Percentiles rank a stretch among this genome's conserved stretches.
Evolutionary conservation across 352 stramenopile species (phyloP).

Genomic region (Globisporangium iwayamae): DNA sequence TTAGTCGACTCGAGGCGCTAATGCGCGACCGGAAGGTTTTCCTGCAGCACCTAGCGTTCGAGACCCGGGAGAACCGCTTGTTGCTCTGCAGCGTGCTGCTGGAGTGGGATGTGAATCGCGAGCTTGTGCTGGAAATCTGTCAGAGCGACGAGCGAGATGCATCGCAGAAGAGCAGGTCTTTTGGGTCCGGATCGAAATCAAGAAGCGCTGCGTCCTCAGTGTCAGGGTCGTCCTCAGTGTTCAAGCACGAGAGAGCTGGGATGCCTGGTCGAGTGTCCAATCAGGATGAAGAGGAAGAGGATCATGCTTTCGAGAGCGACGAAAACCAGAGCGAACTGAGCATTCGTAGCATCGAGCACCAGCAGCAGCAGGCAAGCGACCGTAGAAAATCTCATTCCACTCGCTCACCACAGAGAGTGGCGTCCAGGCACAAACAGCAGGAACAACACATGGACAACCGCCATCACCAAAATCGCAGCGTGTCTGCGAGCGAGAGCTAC

Average conservation of each 20-base stretch:
- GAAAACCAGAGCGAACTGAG: constrained; percentile 10
- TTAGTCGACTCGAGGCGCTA: constrained; percentile 23
- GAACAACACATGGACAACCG: not conserved
- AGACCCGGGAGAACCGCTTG: constrained; percentile 38
- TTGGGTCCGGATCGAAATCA: not conserved
- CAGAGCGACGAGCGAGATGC: constrained; percentile 19
- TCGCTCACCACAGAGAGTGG: constrained; percentile 1
- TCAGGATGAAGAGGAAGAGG: constrained; percentile 13
- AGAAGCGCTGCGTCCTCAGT: not conserved
- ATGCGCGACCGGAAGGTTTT: constrained; percentile 20
- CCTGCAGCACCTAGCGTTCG: constrained; percentile 34
- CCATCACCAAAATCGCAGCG: constrained; percentile 1
- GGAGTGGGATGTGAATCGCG: constrained; percentile 46
- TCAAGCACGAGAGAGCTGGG: not conserved
- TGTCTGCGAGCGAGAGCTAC: constrained; percentile 12
- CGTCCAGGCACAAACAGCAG: not conserved
- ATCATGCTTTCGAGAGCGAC: constrained; percentile 5
- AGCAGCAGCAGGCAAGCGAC: not conserved
- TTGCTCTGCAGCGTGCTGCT: constrained; percentile 45
- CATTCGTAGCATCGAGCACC: not conserved
- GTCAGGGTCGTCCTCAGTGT: not conserved
- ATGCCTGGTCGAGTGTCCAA: not conserved
- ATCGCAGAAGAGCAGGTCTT: not conserved
- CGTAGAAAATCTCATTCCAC: not conserved
- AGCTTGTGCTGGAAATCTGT: constrained; percentile 54